These are phyloP conservation scores for Aureobasidium sp. DNA, from an alignment of 2,329 filamentous ascomycete genomes.

Conservation along the genomic window DNA sequence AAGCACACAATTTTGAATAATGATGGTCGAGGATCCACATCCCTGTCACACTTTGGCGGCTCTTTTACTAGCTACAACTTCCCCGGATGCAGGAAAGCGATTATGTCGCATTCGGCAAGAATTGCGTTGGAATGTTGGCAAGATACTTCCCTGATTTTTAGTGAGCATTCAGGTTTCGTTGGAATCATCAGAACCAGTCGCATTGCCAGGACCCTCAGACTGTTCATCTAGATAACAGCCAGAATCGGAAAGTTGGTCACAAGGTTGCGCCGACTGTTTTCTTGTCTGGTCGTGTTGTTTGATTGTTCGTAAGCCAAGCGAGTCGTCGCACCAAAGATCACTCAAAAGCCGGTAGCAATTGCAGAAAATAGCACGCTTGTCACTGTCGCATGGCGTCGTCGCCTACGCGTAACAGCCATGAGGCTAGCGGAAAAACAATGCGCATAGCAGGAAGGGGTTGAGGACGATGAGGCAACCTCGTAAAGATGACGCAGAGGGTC, in stretches of 20 bases:
- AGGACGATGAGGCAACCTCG: neutral
- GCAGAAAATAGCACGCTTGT: neutral
- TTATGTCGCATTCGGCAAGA: conserved; percentile 10
- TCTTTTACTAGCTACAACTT: neutral
- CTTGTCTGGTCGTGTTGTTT: neutral
- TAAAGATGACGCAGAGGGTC: conserved; percentile 2
- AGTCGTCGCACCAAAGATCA: neutral
- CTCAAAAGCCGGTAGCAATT: neutral
- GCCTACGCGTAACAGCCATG: neutral
- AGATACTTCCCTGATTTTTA: neutral
- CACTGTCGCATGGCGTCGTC: neutral
- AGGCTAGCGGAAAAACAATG: neutral
- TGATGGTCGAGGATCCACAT: conserved; percentile 6
- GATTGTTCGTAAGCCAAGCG: neutral
- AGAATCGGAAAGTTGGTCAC: neutral
- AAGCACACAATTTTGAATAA: neutral
- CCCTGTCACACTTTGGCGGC: conserved; percentile 6
- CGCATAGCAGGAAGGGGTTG: neutral
- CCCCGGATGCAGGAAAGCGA: conserved; percentile 2
- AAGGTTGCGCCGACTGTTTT: neutral
- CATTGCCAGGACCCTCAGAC: neutral
- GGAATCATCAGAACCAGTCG: neutral
- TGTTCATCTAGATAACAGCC: neutral
- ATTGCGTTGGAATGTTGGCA: conserved; percentile 5
- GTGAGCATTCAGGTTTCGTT: neutral